Evolutionary conservation across 495 filamentous ascomycete species (phyloP).

Genomic region (Pyrenopolyporus hunteri): DNA sequence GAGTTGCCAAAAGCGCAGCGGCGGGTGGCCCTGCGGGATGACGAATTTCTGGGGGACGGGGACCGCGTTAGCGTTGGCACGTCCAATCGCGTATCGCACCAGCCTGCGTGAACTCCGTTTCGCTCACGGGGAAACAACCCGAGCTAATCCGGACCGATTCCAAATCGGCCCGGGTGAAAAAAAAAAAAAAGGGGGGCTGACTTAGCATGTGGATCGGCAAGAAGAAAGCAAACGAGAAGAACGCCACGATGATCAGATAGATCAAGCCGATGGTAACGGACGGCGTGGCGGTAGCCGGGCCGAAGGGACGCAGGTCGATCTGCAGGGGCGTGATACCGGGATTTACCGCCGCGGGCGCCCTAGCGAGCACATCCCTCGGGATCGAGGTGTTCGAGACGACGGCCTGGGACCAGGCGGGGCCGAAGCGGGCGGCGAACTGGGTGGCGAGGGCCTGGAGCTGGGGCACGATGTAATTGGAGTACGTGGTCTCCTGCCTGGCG

Average conservation of each 20-base stretch:
- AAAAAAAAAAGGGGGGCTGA: neutral
- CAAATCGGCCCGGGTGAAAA: neutral
- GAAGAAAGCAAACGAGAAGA: conserved; percentile 75
- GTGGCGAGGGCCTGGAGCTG: conserved; percentile 53
- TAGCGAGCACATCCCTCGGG: conserved; percentile 49
- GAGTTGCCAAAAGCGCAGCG: conserved; percentile 65
- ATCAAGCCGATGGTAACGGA: conserved; percentile 71
- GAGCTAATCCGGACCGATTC: neutral
- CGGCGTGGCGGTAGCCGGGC: conserved; percentile 60
- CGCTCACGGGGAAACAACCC: no score
- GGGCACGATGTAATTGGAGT: conserved; percentile 60
- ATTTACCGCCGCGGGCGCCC: conserved; percentile 63
- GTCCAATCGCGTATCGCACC: no score
- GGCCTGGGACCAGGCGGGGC: conserved; percentile 57
- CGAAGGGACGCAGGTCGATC: conserved; percentile 68
- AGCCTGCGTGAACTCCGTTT: no score
- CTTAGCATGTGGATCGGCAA: conserved; percentile 67
- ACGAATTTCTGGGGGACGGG: conserved; percentile 29
- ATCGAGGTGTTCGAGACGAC: conserved; percentile 49
- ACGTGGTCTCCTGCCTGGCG: conserved; percentile 63
- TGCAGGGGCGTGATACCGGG: conserved; percentile 67
- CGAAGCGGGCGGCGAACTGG: conserved; percentile 56
- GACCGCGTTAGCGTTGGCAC: neutral
- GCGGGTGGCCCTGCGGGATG: conserved; percentile 54
- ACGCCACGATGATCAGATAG: conserved; percentile 75